Conservation (phyloP, 208 protist species). For the Borovskyia barvae region DNA sequence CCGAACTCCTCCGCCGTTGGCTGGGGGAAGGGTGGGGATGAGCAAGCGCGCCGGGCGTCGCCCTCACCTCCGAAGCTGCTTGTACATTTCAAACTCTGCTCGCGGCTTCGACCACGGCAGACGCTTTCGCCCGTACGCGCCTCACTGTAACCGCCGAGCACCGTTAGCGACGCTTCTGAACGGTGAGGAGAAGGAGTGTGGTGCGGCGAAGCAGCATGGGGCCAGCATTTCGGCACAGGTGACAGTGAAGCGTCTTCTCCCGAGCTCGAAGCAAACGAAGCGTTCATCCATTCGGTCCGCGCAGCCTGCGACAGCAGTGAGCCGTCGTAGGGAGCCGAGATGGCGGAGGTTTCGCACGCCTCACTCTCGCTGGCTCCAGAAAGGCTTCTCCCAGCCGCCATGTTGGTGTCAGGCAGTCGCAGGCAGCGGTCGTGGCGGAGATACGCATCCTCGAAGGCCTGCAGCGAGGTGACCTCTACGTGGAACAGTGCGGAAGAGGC, state of each 20-base stretch:
- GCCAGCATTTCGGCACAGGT: neutral
- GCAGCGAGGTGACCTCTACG: constrained; percentile 46
- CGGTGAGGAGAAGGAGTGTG: neutral
- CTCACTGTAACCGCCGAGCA: no score
- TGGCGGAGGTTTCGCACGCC: neutral
- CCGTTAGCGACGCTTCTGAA: no score
- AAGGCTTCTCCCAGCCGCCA: constrained; percentile 2
- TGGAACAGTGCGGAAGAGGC: constrained; percentile 43
- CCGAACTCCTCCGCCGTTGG: no score
- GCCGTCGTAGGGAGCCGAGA: constrained; percentile 32
- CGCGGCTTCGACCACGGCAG: no score
- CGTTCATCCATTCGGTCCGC: constrained; percentile 21
- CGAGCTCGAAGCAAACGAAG: neutral
- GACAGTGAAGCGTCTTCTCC: neutral
- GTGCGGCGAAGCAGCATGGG: neutral
- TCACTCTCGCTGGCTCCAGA: constrained; percentile 3
- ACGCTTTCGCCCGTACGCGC: no score
- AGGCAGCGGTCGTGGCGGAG: constrained; percentile 41
- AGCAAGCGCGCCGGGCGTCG: no score
- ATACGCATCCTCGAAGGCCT: constrained; percentile 52
- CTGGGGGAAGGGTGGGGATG: no score
- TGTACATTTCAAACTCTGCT: no score
- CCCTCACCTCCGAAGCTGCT: no score
- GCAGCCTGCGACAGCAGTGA: constrained; percentile 34
- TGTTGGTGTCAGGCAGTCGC: constrained; percentile 8